Conservation (phyloP, 768 basidiomycete genomes). For the Xerocomellus intermedius region DNA sequence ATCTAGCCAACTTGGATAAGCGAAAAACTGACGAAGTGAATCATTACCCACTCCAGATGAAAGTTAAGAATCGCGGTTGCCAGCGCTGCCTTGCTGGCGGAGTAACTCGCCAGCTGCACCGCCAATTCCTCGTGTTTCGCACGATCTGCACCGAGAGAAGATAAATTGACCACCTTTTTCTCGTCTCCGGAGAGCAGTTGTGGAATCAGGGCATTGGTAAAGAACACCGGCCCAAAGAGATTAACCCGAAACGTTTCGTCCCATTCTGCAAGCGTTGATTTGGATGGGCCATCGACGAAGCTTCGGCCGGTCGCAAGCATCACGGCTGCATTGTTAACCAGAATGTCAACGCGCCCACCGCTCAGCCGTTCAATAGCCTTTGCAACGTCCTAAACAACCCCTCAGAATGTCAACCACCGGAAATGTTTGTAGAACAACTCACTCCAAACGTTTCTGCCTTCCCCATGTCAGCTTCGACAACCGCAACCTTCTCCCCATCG, state of each 20-base stretch:
- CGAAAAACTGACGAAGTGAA: neutral
- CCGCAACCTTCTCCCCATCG: neutral
- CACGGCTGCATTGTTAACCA: constrained; percentile 3
- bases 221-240: constrained; percentile 7
- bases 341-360: constrained; percentile 1
- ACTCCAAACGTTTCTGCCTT: constrained; percentile 1
- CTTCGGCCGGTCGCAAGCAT: constrained; percentile 2
- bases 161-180: constrained; percentile 2
- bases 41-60: constrained; percentile 1
- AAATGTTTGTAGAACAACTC: neutral
- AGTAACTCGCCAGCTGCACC: constrained; percentile 6
- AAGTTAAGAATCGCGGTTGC: constrained; percentile 6
- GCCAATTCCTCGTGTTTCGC: neutral
- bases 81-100: constrained; percentile 5
- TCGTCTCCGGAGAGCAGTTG: neutral
- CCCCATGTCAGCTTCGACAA: constrained; percentile 5
- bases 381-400: neutral
- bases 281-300: constrained; percentile 1
- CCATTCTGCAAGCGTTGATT: constrained; percentile 8
- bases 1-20: neutral
- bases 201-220: constrained; percentile 6
- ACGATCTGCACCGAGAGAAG: constrained; percentile 7
- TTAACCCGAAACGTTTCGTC: constrained; percentile 6
- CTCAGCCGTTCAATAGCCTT: neutral
- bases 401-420: neutral